Evolutionary conservation across 805 yeast genomes (phyloP).

Genomic region (Candida bentonensis): DNA sequence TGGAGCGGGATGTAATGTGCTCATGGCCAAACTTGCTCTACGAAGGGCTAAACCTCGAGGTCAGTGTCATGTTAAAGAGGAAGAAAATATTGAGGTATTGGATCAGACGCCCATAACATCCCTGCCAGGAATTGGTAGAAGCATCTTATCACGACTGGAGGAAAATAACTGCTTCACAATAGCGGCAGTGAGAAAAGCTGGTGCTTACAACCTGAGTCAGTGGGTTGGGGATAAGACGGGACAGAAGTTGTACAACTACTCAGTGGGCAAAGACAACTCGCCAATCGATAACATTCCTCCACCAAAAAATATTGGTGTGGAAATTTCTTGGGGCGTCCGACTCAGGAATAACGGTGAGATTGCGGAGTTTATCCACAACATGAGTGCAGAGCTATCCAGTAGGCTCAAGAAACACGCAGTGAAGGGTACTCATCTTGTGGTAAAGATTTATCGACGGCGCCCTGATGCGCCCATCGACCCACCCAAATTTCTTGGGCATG

Average conservation of each 20-base stretch:
- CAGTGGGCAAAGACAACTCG: slow-evolving; percentile 56
- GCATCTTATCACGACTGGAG: slow-evolving; percentile 32
- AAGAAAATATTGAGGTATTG: slow-evolving; percentile 22
- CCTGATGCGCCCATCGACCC: slow-evolving; percentile 60
- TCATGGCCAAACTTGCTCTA: slow-evolving; percentile 65
- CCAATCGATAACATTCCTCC: slow-evolving; percentile 30
- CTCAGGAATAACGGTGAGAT: slow-evolving; percentile 48
- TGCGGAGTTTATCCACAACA: slow-evolving; percentile 43
- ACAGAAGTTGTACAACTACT: slow-evolving; percentile 39
- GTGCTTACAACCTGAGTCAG: slow-evolving; percentile 25
- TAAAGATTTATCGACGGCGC: slow-evolving; percentile 54
- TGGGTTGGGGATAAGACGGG: slow-evolving; percentile 64
- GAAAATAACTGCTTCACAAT: slow-evolving; percentile 21
- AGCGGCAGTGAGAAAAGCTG: slow-evolving; percentile 28
- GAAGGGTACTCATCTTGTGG: slow-evolving; percentile 42
- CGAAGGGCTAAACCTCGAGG: slow-evolving; percentile 75
- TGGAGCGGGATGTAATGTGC: slow-evolving; percentile 62
- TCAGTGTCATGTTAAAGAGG: slow-evolving; percentile 24
- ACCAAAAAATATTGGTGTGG: slow-evolving; percentile 72
- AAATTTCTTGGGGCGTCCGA: slow-evolving; percentile 83
- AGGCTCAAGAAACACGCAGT: slow-evolving; percentile 36
- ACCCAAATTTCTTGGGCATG: slow-evolving; percentile 74
- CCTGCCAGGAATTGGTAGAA: slow-evolving; percentile 29
- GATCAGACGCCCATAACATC: slow-evolving; percentile 25
- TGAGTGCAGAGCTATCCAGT: slow-evolving; percentile 44